Evolutionary conservation across 2,329 filamentous ascomycete species (phyloP), one percentile per base, ranked within the genome.

Genomic region (Metarhizium anisopliae): DNA sequence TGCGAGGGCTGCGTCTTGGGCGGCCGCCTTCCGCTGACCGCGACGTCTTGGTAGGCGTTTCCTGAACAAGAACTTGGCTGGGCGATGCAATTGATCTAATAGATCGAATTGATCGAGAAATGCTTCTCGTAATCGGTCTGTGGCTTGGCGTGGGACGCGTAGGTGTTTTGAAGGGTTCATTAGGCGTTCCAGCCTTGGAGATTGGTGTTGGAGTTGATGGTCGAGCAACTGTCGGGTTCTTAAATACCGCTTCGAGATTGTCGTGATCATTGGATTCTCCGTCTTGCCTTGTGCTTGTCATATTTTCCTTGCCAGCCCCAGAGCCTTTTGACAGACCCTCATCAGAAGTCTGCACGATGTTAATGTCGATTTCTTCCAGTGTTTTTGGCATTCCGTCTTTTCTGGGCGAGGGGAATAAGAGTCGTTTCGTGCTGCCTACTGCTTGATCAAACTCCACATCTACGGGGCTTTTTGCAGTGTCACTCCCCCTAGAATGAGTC

Each of bases 401-500:
- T 47, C 84, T 79, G 2, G 89, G 89, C 0, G 87, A 91, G 1
- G 89, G 87, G 64, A 94, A 94, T 1, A 94, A 76, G 2, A 92
- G 70, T 56, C 90, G 79, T 58, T 87, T 79, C 0, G 87, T 91
- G 53, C 67, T 71, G 38, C 80, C 82, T 18, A 77, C 68, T 13
- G 72, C 69, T n/a, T 73, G 68, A 54, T 76, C 70, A 52, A 80
- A 71, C 38, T 78, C 76, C 52, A 75, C 63, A 45, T 80, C 74
- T 38, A 85, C 81, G 16, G 83, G 82, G 61, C 78, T 84, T 51
- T 79, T 72, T 16, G 74, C 77, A 35, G 79, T 82, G 50, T 82
- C 83, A 58, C 74, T 79, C 35, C 74, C 78, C 61, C 75, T 70
- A n/a, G 80, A 81, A 60, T 80, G 77, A n/a, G 74, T 75, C 42